These are phyloP conservation scores for Aspergillus uvarum DNA, from an alignment of 2,329 filamentous ascomycete genomes.

Conservation along the genomic window DNA sequence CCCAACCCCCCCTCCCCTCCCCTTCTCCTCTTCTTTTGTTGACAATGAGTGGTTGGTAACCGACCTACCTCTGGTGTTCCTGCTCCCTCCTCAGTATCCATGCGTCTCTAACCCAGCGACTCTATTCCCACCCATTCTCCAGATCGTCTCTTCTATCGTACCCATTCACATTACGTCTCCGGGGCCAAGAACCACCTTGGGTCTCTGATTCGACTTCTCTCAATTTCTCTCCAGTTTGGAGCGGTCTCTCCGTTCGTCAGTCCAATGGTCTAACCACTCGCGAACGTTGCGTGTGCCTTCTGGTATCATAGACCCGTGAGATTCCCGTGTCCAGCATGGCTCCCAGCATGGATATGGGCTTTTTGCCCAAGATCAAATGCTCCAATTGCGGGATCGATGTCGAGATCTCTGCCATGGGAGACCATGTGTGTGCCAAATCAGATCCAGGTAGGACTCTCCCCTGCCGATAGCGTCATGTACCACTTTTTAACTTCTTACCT, in stretches of 20 bases:
- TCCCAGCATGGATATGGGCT: constrained; percentile 58
- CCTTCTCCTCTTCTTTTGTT: background rate
- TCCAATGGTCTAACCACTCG: constrained; percentile 19
- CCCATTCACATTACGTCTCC: background rate
- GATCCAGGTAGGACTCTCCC: constrained; percentile 37
- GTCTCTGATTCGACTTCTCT: background rate
- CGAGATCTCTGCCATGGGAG: constrained; percentile 81
- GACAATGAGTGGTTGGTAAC: constrained; percentile 3
- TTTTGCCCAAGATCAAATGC: constrained; percentile 84
- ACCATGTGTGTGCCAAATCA: constrained; percentile 67
- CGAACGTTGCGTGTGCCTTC: constrained; percentile 8
- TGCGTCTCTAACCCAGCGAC: constrained; percentile 1
- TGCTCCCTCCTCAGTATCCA: background rate
- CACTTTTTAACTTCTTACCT: constrained; percentile 8
- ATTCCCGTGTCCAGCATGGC: constrained; percentile 22
- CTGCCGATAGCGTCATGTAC: constrained; percentile 1
- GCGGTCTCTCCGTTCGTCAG: constrained; percentile 2
- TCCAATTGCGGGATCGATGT: constrained; percentile 76
- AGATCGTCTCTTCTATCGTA: constrained; percentile 1
- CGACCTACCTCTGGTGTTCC: background rate
- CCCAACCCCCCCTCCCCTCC: background rate
- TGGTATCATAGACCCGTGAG: constrained; percentile 43
- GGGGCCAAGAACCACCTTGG: background rate
- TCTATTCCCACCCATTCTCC: background rate
- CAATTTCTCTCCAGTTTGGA: background rate